Conservation (phyloP, 2,329 filamentous ascomycete species). For the Colletotrichum plurivorum region DNA sequence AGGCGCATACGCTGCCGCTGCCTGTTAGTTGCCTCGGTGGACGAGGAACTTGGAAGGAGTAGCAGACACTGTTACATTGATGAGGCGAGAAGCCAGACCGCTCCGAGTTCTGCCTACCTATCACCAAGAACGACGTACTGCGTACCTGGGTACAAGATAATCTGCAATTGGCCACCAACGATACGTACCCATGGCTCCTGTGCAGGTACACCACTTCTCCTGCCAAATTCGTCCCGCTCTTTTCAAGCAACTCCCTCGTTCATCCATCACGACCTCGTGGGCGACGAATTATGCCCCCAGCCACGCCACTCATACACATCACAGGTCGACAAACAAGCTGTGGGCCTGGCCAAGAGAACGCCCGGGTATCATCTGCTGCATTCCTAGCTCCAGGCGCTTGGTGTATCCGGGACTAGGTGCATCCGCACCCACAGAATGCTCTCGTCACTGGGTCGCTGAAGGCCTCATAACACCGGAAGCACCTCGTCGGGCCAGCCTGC, state of each 20-base stretch:
- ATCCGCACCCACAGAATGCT: neutral
- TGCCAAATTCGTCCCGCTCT: conserved; percentile 9
- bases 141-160: too few relatives aligned
- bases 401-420: conserved; percentile 14
- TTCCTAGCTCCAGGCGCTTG: conserved; percentile 3
- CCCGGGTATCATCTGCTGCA: conserved; percentile 4
- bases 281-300: neutral
- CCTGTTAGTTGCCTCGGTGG: too few relatives aligned
- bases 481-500: too few relatives aligned
- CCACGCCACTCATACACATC: conserved; percentile 2
- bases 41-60: too few relatives aligned
- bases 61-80: too few relatives aligned
- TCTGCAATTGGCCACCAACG: too few relatives aligned
- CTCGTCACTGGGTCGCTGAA: conserved; percentile 26
- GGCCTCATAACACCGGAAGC: conserved; percentile 1
- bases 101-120: too few relatives aligned
- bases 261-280: conserved; percentile 6
- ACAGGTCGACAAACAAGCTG: too few relatives aligned
- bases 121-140: too few relatives aligned
- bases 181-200: too few relatives aligned
- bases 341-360: neutral
- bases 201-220: conserved; percentile 2
- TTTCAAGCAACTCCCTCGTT: conserved; percentile 29
- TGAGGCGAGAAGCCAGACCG: too few relatives aligned
- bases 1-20: too few relatives aligned